Percentiles rank a stretch among this genome's conserved stretches.
phyloP scores from a whole-genome alignment of 257 asterid species.

The Leonotis leonurus region DNA sequence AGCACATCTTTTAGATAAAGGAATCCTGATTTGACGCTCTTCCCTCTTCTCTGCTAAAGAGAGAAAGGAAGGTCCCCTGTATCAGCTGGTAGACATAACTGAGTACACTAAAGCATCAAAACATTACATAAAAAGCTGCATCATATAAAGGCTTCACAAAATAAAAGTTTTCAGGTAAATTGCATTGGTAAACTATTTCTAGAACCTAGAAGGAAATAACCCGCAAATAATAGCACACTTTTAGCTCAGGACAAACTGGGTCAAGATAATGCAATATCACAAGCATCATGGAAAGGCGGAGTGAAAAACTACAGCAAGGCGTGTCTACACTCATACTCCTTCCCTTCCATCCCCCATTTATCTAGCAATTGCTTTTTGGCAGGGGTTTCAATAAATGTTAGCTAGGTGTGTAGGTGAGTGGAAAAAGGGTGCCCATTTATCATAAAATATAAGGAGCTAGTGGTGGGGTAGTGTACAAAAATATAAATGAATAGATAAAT shows the following conservation, averaged over 20 bases:
- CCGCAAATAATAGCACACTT: background rate
- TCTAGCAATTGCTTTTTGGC: no score
- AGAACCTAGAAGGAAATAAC: background rate
- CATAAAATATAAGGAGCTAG: no score
- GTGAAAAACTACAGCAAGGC: no score
- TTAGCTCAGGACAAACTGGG: background rate
- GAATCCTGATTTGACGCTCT: background rate
- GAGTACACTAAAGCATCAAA: background rate
- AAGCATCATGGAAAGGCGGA: background rate
- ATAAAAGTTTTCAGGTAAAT: background rate
- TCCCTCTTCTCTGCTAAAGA: background rate
- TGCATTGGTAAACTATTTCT: background rate
- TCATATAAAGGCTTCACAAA: background rate
- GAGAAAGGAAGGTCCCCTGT: background rate
- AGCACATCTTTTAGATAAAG: background rate
- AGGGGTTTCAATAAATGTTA: no score
- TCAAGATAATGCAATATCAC: background rate
- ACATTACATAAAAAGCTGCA: background rate
- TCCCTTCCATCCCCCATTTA: no score
- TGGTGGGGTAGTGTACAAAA: no score
- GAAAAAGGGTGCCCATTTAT: no score
- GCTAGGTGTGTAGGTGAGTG: no score
- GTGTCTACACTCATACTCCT: no score
- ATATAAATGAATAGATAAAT: no score
- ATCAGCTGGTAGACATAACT: background rate